phyloP scores from a whole-genome alignment of 805 yeast genomes.

The Pichia kluyveri region DNA sequence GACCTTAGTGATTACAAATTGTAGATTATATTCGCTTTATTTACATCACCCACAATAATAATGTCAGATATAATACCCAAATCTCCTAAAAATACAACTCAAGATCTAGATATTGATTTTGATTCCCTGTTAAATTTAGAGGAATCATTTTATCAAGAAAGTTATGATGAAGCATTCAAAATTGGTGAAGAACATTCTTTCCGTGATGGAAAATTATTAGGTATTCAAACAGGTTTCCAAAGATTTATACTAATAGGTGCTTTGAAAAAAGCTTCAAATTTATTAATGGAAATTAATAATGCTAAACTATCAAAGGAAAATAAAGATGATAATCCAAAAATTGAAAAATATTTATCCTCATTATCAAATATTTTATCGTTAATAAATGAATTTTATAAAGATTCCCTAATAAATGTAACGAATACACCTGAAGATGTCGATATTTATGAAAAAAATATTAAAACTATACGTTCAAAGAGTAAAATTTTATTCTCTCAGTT shows the following conservation, averaged over 20 bases:
- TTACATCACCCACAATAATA: background rate
- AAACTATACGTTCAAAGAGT: slow-evolving; percentile 20
- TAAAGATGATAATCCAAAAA: background rate
- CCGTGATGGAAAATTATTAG: slow-evolving; percentile 76
- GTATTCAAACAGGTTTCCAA: slow-evolving; percentile 72
- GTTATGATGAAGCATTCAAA: slow-evolving; percentile 60
- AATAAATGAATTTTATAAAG: background rate
- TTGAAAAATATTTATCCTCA: background rate
- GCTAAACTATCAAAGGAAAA: background rate
- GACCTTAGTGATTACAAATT: too few relatives aligned
- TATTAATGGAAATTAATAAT: slow-evolving; percentile 4
- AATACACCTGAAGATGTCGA: slow-evolving; percentile 23
- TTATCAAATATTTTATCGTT: background rate
- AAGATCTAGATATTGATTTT: slow-evolving; percentile 29
- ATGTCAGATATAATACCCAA: background rate
- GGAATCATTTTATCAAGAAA: slow-evolving; percentile 53
- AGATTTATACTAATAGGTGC: slow-evolving; percentile 64
- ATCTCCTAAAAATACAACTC: background rate
- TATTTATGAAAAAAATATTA: slow-evolving; percentile 19
- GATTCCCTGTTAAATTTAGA: slow-evolving; percentile 56
- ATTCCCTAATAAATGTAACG: slow-evolving; percentile 8
- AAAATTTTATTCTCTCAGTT: slow-evolving; percentile 20
- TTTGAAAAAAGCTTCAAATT: slow-evolving; percentile 38
- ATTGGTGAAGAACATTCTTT: slow-evolving; percentile 53
- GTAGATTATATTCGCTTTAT: too few relatives aligned